Percentiles rank a stretch among this genome's conserved stretches.
Conservation (phyloP, 164 flowering plant species). For the Paratinospora sagittata region DNA sequence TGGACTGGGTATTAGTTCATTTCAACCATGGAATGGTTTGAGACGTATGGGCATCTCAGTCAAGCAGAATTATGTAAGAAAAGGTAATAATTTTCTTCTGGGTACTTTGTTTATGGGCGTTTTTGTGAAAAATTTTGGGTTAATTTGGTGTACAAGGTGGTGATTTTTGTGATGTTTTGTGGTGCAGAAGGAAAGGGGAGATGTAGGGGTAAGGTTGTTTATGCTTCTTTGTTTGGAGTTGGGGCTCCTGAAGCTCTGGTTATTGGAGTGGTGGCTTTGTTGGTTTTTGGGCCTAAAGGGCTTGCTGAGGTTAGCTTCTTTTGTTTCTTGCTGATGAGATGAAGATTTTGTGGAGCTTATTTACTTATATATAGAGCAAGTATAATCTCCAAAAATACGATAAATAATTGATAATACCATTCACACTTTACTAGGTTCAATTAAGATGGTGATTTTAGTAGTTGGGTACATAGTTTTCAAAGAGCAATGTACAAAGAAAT, state of each 20-base stretch:
- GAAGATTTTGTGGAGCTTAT: not conserved
- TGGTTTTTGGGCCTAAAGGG: slow-evolving; percentile 99
- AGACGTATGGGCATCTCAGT: slow-evolving; percentile 48
- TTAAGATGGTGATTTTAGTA: too few relatives aligned
- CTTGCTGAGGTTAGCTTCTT: slow-evolving; percentile 81
- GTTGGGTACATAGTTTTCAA: not conserved
- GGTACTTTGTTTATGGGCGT: not conserved
- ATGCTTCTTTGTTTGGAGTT: slow-evolving; percentile 94
- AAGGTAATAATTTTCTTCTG: slow-evolving; percentile 29
- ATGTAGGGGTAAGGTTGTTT: slow-evolving; percentile 43
- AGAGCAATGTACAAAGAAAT: not conserved
- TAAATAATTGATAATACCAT: too few relatives aligned
- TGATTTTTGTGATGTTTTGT: not conserved
- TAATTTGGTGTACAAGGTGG: not conserved
- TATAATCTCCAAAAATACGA: not conserved
- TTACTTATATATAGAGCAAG: not conserved
- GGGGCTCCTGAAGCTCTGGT: slow-evolving; percentile 99
- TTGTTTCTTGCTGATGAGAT: not conserved
- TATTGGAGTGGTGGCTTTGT: slow-evolving; percentile 95
- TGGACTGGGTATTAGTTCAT: slow-evolving; percentile 35
- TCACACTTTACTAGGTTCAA: too few relatives aligned
- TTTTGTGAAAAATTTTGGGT: not conserved
- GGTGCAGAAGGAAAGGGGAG: slow-evolving; percentile 47
- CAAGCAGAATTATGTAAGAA: slow-evolving; percentile 19
- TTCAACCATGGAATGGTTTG: slow-evolving; percentile 58